Percentiles rank a stretch among this genome's conserved stretches.
phyloP scores from a whole-genome alignment of 805 yeast species.

The Suhomyces sp. region DNA sequence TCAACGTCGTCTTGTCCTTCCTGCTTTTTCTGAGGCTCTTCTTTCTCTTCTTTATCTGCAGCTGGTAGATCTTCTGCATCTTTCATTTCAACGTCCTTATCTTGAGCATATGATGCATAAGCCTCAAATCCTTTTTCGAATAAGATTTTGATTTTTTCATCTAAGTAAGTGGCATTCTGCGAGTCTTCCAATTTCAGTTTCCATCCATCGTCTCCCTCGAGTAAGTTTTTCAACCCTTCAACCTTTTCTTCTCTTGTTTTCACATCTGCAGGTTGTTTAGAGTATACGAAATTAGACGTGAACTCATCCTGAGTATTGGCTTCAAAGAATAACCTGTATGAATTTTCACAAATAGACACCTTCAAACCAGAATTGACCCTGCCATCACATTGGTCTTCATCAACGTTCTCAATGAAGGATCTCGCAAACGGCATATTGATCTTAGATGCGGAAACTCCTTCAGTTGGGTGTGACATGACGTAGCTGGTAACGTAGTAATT shows the following conservation, averaged over 20 bases:
- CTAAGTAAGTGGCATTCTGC: constrained; percentile 29
- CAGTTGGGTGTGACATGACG: constrained; percentile 95
- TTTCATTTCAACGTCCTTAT: constrained; percentile 5
- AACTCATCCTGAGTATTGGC: constrained; percentile 77
- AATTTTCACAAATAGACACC: constrained; percentile 74
- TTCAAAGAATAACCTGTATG: constrained; percentile 80
- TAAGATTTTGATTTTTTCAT: constrained; percentile 32
- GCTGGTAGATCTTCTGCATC: constrained; percentile 6
- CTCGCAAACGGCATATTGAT: constrained; percentile 79
- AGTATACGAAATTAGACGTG: constrained; percentile 56
- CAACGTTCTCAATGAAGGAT: constrained; percentile 52
- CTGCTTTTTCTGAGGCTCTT: constrained; percentile 2
- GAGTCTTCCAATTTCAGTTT: constrained; percentile 44
- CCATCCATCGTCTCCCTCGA: constrained; percentile 53
- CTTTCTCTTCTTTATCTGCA: not conserved
- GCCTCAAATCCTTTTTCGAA: constrained; percentile 40
- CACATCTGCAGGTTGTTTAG: constrained; percentile 30
- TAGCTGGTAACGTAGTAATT: constrained; percentile 92
- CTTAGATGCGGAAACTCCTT: constrained; percentile 80
- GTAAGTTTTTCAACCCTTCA: constrained; percentile 33
- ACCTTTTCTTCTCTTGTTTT: constrained; percentile 29
- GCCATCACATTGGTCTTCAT: constrained; percentile 60
- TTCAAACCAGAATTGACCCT: constrained; percentile 66
- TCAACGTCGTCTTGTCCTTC: constrained; percentile 2
- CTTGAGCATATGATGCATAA: constrained; percentile 10